Conservation (phyloP, 495 filamentous ascomycete species). For the Platismatia glauca region DNA sequence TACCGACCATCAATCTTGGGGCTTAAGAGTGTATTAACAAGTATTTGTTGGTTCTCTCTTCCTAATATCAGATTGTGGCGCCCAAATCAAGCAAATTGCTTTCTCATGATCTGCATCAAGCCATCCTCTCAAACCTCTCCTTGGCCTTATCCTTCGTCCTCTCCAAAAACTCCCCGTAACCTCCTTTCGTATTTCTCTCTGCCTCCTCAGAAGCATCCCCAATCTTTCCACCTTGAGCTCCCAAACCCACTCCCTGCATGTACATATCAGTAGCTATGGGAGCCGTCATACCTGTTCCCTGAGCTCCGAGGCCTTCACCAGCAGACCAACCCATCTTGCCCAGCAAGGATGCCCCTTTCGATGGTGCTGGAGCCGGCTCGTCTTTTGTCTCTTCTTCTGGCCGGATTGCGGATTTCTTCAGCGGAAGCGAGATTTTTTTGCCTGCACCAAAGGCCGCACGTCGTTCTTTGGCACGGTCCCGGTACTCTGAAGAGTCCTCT, state of each 20-base stretch:
- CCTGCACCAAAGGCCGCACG: slow-evolving; percentile 65
- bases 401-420: slow-evolving; percentile 32
- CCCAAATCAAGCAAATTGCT: no score
- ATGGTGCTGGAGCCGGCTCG: slow-evolving; percentile 38
- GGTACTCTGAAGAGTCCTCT: slow-evolving; percentile 46
- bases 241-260: slow-evolving; percentile 73
- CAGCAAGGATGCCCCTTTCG: slow-evolving; percentile 78
- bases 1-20: neutral
- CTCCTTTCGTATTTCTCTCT: slow-evolving; percentile 57
- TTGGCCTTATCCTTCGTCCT: slow-evolving; percentile 72
- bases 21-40: neutral
- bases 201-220: slow-evolving; percentile 81
- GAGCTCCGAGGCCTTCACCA: slow-evolving; percentile 71
- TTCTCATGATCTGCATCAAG: slow-evolving; percentile 6
- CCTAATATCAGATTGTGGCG: neutral
- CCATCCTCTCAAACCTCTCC: slow-evolving; percentile 64
- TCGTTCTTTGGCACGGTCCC: slow-evolving; percentile 77
- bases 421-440: slow-evolving; percentile 40
- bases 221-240: slow-evolving; percentile 71
- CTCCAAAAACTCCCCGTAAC: slow-evolving; percentile 65
- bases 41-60: neutral
- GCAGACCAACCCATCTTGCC: slow-evolving; percentile 87
- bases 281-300: slow-evolving; percentile 66
- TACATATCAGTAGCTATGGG: slow-evolving; percentile 75
- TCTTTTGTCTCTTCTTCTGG: slow-evolving; percentile 28